Evolutionary conservation across 1,139 yeast genomes (phyloP), one percentile per base, ranked within the genome.

Genomic region (Blastobotrys arbuscula): DNA sequence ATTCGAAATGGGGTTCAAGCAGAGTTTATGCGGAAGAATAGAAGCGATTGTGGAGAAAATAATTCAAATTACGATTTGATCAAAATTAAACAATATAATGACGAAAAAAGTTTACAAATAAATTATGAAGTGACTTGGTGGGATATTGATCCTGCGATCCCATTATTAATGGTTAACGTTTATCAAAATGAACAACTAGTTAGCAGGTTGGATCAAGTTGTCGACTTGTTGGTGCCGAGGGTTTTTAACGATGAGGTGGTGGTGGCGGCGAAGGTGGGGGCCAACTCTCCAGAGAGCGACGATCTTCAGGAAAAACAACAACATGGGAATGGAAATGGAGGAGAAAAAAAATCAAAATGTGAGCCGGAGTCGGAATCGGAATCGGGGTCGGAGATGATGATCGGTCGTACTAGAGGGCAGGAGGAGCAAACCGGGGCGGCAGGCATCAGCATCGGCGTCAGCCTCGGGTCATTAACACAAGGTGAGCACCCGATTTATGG

Each of bases 401-500:
- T n/a, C n/a, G n/a, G n/a, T n/a, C n/a, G n/a, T n/a, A n/a, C n/a
- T n/a, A n/a, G n/a, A n/a, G n/a, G n/a, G n/a, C n/a, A n/a, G n/a
- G n/a, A n/a, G n/a, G n/a, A n/a, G n/a, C n/a, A n/a, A n/a, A n/a
- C n/a, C n/a, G n/a, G n/a, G n/a, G n/a, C n/a, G n/a, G n/a, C n/a
- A n/a, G n/a, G n/a, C n/a, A n/a, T n/a, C n/a, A n/a, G n/a, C n/a
- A n/a, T n/a, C n/a, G n/a, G n/a, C n/a, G n/a, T n/a, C n/a, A n/a
- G n/a, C n/a, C n/a, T 20, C 46, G 54, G 43, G 6, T 54, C 53
- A 30, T 38, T 60, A n/a, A 54, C 67, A 12, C 69, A 63, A 39
- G 63, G 65, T 2, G 68, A 62, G 43, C 70, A 66, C 49, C 72
- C 73, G 10, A 34, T 54, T 3, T 50, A 58, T 31, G 65, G 64